These are phyloP conservation scores for Senecio squalidus DNA, from an alignment of 140 eudicot species.

Conservation along the genomic window DNA sequence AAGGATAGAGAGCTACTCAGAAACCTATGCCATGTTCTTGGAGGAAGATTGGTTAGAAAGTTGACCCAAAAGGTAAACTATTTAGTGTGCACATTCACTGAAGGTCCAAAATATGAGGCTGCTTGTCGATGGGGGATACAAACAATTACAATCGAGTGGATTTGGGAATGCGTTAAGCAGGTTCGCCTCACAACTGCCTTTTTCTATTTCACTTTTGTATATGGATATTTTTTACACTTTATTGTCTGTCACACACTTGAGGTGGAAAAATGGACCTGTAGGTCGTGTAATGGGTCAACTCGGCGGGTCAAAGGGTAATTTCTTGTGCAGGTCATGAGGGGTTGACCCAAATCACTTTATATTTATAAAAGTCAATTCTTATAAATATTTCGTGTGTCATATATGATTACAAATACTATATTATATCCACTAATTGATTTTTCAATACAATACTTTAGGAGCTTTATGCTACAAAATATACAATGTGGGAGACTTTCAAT, in stretches of 20 bases:
- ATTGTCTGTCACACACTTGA: neutral
- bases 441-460: no score
- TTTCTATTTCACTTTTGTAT: constrained; percentile 15
- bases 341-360: no score
- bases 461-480: no score
- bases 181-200: constrained; percentile 24
- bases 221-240: neutral
- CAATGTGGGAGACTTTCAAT: no score
- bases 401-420: no score
- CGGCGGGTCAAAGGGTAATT: no score
- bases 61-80: constrained; percentile 64
- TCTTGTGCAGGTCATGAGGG: no score
- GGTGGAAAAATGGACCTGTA: no score
- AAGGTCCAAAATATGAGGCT: constrained; percentile 71
- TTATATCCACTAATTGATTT: no score
- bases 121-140: constrained; percentile 74
- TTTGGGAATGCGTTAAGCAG: constrained; percentile 74
- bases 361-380: no score
- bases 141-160: constrained; percentile 77
- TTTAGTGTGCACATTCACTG: constrained; percentile 65
- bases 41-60: constrained; percentile 52
- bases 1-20: constrained; percentile 65
- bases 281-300: no score
- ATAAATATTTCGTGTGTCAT: no score
- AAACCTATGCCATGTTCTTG: constrained; percentile 82